Evolutionary conservation across 139 green algal genomes (phyloP).

Genomic region (Pseudopediastrum boryanum): DNA sequence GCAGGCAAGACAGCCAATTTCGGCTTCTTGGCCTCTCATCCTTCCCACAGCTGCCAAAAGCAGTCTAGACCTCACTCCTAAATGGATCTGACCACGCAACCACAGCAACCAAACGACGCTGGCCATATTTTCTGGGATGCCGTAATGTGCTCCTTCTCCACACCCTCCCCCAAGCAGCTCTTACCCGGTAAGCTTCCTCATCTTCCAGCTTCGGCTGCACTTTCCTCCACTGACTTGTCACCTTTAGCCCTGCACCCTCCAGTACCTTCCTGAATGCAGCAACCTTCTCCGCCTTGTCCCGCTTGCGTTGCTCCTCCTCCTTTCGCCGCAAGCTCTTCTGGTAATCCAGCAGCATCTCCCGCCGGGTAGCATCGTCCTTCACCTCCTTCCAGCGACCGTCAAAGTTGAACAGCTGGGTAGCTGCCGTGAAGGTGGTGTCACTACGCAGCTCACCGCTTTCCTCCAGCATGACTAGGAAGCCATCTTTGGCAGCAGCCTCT

Average conservation of each 20-base stretch:
- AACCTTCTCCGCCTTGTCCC: slow-evolving; percentile 55
- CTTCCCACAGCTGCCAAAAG: no score
- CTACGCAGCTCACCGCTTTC: slow-evolving; percentile 25
- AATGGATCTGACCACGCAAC: no score
- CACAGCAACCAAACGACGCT: no score
- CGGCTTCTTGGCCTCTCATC: no score
- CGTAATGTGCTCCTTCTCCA: no score
- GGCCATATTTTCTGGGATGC: no score
- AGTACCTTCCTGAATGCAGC: slow-evolving; percentile 62
- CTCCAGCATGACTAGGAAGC: slow-evolving; percentile 67
- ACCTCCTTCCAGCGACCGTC: slow-evolving; percentile 64
- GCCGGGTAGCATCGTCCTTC: slow-evolving; percentile 9
- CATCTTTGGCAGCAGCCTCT: slow-evolving; percentile 57
- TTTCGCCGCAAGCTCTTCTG: slow-evolving; percentile 22
- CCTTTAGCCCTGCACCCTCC: slow-evolving; percentile 41
- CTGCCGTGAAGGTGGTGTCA: slow-evolving; percentile 22
- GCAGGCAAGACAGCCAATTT: no score
- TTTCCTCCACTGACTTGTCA: slow-evolving; percentile 66
- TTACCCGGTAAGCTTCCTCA: slow-evolving; percentile 66
- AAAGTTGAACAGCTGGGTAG: slow-evolving; percentile 39
- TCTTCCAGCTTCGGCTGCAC: slow-evolving; percentile 65
- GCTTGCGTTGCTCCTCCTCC: slow-evolving; percentile 53
- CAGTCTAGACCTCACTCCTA: no score
- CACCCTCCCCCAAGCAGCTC: no score
- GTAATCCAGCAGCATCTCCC: slow-evolving; percentile 27